Evolutionary conservation across 371 early-diverging fungal species (phyloP), one percentile per base, ranked within the genome.

Genomic region (Mucor saturninus): DNA sequence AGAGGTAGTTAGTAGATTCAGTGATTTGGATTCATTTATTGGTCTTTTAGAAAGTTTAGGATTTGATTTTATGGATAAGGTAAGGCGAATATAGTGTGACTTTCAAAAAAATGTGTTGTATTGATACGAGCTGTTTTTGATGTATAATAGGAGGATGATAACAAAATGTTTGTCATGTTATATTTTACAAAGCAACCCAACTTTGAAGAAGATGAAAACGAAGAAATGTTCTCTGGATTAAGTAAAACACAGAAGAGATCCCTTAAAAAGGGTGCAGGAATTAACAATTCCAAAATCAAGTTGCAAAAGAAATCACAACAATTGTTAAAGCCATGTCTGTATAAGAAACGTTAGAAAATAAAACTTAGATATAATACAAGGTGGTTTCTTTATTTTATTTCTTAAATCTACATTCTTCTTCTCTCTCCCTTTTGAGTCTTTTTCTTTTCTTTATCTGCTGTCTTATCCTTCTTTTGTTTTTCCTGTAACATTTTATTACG

Each of bases 91-190:
- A 9, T 28, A 29, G 21, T 21, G 21, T 21, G 21, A 21, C 1
- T 21, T 21, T 21, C 21, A 21, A 21, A 21, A 21, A 21, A 21
- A 21, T 21, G 21, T 21, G 21, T 21, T 21, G 21, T 21, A 21
- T 21, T 28, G 28, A 28, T 5, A n/a, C 8, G 9, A 8, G 10
- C 8, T 48, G 1, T 5, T 28, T 48, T 26, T 28, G 26, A 28
- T 5, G 6, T 28, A 48, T 8, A 26, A 13, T 50, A 50, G 50
- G 88, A 90, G 54, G 83, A 83, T 26, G 75, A 77, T 37, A 96
- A 94, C 85, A 94, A 93, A 65, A 95, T 95, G 96, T 97, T 97
- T 83, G 84, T 93, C 56, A 82, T 95, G 77, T 75, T 96, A 26
- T 91, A 94, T 40, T 94, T 95, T 65, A 72, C 81, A 49, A 95